Conservation (phyloP, 805 yeast genomes). For the Wickerhamiella occidentalis region DNA sequence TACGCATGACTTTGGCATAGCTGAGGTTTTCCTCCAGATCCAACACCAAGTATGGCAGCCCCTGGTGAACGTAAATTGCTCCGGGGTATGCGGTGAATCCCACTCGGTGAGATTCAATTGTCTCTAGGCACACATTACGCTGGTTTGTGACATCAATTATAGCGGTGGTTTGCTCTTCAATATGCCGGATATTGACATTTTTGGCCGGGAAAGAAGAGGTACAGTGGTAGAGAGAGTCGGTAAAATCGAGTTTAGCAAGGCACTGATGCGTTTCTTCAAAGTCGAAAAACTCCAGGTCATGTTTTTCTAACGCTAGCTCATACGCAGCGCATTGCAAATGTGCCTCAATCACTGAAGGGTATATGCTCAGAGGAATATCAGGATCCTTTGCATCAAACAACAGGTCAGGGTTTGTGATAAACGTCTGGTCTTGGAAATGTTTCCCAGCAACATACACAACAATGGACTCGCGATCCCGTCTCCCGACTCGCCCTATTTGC, state of each 20-base stretch:
- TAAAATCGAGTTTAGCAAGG: conserved; percentile 26
- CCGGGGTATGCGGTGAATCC: conserved; percentile 86
- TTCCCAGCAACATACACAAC: conserved; percentile 72
- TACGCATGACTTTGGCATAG: conserved; percentile 76
- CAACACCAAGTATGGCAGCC: conserved; percentile 72
- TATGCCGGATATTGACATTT: conserved; percentile 66
- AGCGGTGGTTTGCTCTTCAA: conserved; percentile 70
- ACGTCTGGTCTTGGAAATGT: conserved; percentile 77
- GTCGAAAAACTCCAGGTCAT: conserved; percentile 48
- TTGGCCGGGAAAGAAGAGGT: conserved; percentile 75
- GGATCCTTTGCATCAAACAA: conserved; percentile 44
- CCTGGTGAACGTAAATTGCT: conserved; percentile 89
- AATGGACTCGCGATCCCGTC: conserved; percentile 68
- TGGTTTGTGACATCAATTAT: conserved; percentile 81
- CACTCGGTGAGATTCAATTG: conserved; percentile 76
- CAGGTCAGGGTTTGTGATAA: conserved; percentile 54
- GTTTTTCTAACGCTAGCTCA: conserved; percentile 53
- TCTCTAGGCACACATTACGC: conserved; percentile 66
- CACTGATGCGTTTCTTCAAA: conserved; percentile 23
- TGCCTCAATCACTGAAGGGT: conserved; percentile 49
- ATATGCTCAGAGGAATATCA: conserved; percentile 48
- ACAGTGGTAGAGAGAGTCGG: conserved; percentile 36
- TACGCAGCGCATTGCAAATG: conserved; percentile 93
- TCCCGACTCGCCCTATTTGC: conserved; percentile 95
- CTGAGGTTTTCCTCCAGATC: conserved; percentile 71